phyloP scores from a whole-genome alignment of 2,329 filamentous ascomycete genomes.

The Chaetothyriales sp. region DNA sequence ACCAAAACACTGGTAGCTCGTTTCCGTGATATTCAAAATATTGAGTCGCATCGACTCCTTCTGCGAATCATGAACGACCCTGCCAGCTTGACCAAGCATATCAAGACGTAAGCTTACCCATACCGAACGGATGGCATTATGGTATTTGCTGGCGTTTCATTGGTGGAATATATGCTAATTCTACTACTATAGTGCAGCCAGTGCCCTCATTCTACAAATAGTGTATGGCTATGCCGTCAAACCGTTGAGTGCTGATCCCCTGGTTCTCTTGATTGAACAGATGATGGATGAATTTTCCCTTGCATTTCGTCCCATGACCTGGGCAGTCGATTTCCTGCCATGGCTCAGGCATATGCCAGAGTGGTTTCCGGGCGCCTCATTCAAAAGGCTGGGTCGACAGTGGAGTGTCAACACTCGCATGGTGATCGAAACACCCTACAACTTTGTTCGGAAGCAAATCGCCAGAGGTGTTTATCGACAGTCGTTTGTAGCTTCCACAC shows the following conservation, averaged over 20 bases:
- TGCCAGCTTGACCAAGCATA: slow-evolving; percentile 25
- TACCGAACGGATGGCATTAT: too few relatives aligned
- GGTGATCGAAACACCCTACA: slow-evolving; percentile 28
- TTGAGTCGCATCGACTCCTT: slow-evolving; percentile 31
- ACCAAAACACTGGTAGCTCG: slow-evolving; percentile 26
- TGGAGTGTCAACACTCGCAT: slow-evolving; percentile 23
- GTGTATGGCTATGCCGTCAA: slow-evolving; percentile 33
- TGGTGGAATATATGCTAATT: too few relatives aligned
- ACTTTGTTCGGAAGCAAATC: slow-evolving; percentile 30
- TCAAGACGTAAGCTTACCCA: slow-evolving; percentile 18
- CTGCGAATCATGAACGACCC: slow-evolving; percentile 28
- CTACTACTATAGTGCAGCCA: slow-evolving; percentile 18
- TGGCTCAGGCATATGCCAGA: slow-evolving; percentile 28
- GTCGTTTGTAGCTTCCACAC: slow-evolving; percentile 28
- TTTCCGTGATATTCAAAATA: slow-evolving; percentile 30
- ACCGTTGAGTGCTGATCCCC: slow-evolving; percentile 25
- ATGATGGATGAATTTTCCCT: slow-evolving; percentile 28
- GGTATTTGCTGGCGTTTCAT: too few relatives aligned
- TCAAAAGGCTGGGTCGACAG: slow-evolving; percentile 27
- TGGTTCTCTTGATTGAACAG: slow-evolving; percentile 28
- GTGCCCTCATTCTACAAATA: slow-evolving; percentile 30
- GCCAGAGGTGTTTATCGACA: slow-evolving; percentile 16
- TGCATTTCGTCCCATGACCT: slow-evolving; percentile 29
- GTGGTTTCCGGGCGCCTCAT: slow-evolving; percentile 32
- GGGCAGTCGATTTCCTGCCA: slow-evolving; percentile 33